Conservation (phyloP, 441 rosid genomes). For the Euphorbia celastroides region DNA sequence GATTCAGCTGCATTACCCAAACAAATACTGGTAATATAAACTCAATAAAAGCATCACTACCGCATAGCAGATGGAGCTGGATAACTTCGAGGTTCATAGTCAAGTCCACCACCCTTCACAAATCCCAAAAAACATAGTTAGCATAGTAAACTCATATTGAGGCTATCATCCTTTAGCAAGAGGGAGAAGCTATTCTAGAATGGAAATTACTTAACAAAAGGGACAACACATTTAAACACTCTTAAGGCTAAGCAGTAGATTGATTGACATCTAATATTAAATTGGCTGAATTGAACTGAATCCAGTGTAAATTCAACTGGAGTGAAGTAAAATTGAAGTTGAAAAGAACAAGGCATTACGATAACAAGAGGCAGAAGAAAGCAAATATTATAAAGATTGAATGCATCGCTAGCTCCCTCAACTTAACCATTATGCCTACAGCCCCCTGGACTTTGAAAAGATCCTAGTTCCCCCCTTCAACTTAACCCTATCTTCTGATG, state of each 20-base stretch:
- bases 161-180: not conserved
- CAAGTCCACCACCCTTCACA: conserved; percentile 41
- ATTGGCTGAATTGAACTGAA: not conserved
- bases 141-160: not conserved
- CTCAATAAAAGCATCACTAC: conserved; percentile 22
- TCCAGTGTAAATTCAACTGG: too few relatives aligned
- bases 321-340: too few relatives aligned
- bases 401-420: too few relatives aligned
- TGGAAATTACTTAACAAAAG: not conserved
- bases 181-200: not conserved
- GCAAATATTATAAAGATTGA: not conserved
- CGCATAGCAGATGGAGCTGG: conserved; percentile 34
- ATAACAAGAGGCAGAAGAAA: not conserved
- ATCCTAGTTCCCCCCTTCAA: too few relatives aligned
- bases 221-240: not conserved
- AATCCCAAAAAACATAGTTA: conserved; percentile 15
- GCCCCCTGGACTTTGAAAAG: too few relatives aligned
- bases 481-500: too few relatives aligned
- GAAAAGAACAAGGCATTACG: too few relatives aligned
- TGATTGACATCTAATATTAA: not conserved
- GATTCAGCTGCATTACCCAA: conserved; percentile 12
- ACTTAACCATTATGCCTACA: too few relatives aligned
- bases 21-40: not conserved
- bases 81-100: conserved; percentile 37
- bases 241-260: not conserved